phyloP scores from a whole-genome alignment of 305 asterid species.

The Nicotiana rustica region DNA sequence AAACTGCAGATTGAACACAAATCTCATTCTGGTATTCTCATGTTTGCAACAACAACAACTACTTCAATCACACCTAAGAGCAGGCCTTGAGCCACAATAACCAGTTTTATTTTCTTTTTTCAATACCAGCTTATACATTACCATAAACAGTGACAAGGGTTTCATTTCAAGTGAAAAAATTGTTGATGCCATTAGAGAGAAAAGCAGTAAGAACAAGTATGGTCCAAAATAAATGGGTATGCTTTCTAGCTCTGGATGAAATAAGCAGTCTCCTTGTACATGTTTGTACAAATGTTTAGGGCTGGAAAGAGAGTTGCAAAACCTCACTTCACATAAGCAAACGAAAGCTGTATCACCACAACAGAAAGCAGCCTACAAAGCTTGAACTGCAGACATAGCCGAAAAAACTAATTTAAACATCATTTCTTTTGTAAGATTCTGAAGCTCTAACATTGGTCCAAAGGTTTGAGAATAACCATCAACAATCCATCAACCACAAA shows the following conservation, averaged over 20 bases:
- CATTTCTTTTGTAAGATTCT: neutral
- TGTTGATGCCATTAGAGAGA: constrained; percentile 2
- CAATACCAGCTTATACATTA: neutral
- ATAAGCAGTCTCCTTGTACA: neutral
- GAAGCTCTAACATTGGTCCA: neutral
- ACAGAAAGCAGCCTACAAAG: neutral
- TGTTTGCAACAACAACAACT: neutral
- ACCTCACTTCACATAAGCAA: neutral
- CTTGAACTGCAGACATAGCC: neutral
- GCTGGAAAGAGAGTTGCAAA: neutral
- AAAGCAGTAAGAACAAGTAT: neutral
- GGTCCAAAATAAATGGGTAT: neutral
- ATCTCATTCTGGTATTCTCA: neutral
- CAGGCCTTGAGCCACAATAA: neutral
- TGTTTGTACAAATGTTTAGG: neutral
- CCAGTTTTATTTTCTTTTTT: no score
- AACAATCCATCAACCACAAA: constrained; percentile 21
- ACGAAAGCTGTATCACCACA: constrained; percentile 10
- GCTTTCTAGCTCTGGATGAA: neutral
- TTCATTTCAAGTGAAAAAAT: neutral
- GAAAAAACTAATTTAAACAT: neutral
- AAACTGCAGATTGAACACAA: neutral
- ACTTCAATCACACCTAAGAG: neutral
- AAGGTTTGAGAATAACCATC: constrained; percentile 2
- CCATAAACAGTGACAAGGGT: neutral